Evolutionary conservation across 2,329 filamentous ascomycete genomes (phyloP).

Genomic region (Corniculantispora saksenae): DNA sequence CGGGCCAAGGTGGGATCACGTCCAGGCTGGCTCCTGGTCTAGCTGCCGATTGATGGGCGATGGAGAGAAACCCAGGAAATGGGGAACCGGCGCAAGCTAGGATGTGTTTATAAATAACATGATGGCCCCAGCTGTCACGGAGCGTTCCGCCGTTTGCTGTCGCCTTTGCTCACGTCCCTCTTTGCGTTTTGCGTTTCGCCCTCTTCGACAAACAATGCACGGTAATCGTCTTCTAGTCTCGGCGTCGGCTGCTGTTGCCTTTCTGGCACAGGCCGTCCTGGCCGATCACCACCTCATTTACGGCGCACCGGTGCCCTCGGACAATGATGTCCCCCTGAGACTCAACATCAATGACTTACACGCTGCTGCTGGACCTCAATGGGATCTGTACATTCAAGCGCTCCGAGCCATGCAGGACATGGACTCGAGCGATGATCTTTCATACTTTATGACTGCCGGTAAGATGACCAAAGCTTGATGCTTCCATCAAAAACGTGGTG

Average conservation of each 20-base stretch:
- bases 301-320: not conserved
- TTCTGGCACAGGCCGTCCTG: not conserved
- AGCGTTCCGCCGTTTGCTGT: not conserved
- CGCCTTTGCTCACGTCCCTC: not conserved
- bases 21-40: not conserved
- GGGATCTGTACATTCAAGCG: conserved; percentile 45
- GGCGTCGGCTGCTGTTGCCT: not conserved
- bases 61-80: not conserved
- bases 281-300: conserved; percentile 12
- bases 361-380: conserved; percentile 32
- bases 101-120: not conserved
- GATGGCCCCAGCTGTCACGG: not conserved
- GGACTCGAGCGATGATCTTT: conserved; percentile 37
- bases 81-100: not conserved
- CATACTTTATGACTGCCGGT: conserved; percentile 46
- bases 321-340: conserved; percentile 33
- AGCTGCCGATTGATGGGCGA: not conserved
- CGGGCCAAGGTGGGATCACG: not conserved
- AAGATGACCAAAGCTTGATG: conserved; percentile 5
- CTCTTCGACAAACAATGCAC: not conserved
- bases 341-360: conserved; percentile 44
- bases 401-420: conserved; percentile 38
- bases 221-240: not conserved
- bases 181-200: not conserved
- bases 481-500: not conserved